These are phyloP conservation scores for Sporisorium exsertum DNA, from an alignment of 1,284 basidiomycete species.

Conservation along the genomic window DNA sequence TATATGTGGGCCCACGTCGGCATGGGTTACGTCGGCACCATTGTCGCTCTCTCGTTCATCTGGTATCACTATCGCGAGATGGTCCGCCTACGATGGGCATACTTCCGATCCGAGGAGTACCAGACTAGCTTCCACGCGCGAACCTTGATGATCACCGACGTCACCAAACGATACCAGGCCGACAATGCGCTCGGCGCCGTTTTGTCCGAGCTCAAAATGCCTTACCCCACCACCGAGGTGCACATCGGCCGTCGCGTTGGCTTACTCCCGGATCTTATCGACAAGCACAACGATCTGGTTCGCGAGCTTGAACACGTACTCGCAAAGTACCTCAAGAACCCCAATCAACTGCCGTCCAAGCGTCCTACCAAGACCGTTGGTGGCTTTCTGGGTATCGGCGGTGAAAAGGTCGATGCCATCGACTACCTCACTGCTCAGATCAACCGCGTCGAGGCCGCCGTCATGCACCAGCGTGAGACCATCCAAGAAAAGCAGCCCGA, in stretches of 20 bases:
- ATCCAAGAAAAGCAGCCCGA: constrained; percentile 59
- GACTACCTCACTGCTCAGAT: constrained; percentile 63
- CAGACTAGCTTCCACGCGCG: constrained; percentile 74
- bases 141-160: constrained; percentile 74
- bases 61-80: constrained; percentile 63
- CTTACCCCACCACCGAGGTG: constrained; percentile 85
- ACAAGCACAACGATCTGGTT: constrained; percentile 87
- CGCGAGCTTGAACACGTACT: constrained; percentile 83
- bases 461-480: constrained; percentile 71
- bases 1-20: constrained; percentile 67
- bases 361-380: constrained; percentile 81
- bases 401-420: constrained; percentile 74
- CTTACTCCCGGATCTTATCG: constrained; percentile 79
- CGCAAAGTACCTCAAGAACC: constrained; percentile 83
- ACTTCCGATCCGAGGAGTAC: constrained; percentile 65
- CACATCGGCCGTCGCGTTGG: constrained; percentile 83
- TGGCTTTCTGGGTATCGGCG: constrained; percentile 79
- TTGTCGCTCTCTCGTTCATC: constrained; percentile 60
- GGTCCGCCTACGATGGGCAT: constrained; percentile 61
- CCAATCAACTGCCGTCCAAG: constrained; percentile 78
- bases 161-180: constrained; percentile 80
- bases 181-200: constrained; percentile 75
- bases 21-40: constrained; percentile 64
- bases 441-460: constrained; percentile 56
- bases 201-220: constrained; percentile 74